Evolutionary conservation across 176 grass and related monocot genomes (phyloP), one percentile per base, ranked within the genome.

Genomic region (Zea luxurians): DNA sequence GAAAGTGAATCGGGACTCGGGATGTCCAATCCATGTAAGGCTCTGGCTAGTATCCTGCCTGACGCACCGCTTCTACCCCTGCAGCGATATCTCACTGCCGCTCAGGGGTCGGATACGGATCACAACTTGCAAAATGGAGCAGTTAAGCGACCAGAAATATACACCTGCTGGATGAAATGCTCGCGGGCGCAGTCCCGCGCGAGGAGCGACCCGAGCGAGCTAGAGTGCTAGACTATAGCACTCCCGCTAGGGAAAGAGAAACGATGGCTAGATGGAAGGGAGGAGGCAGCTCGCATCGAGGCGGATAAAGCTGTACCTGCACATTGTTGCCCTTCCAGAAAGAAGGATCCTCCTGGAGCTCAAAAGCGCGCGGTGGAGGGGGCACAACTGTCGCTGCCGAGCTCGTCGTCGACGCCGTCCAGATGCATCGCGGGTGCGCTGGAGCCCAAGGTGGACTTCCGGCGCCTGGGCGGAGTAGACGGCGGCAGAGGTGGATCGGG

Each of bases 241-340:
- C 37, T 18, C 0, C 18, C 13, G 2, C 71, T 42, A 44, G 10
- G 6, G 27, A 27, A 27, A 1, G 45, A 43, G 40, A 74, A 74
- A 10, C 43, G 11, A 4, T 41, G 13, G 17, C 49, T 17, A 1
- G 53, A 21, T 41, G 6, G 43, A 16, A 37, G 48, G 16, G 43
- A 18, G 34, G 41, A 36, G 10, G 47, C 2, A 74, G 57, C 45
- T 74, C 44, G 27, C 1, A 10, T n/a, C 1, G 73, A 71, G 63
- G 66, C 1, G 54, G 48, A 66, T 18, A 1, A 72, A 34, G 40
- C 59, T 5, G 10, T 82, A 92, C 94, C 94, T 97, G 94, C 35
- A 97, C 89, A 45, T 84, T 97, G 73, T 97, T 93, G 37, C 92
- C 94, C 89, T 92, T 97, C 94, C 94, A 97, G 77, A 97, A 97